These are phyloP conservation scores for Alternaria sp. DNA, from an alignment of 2,329 filamentous ascomycete species.

Conservation along the genomic window DNA sequence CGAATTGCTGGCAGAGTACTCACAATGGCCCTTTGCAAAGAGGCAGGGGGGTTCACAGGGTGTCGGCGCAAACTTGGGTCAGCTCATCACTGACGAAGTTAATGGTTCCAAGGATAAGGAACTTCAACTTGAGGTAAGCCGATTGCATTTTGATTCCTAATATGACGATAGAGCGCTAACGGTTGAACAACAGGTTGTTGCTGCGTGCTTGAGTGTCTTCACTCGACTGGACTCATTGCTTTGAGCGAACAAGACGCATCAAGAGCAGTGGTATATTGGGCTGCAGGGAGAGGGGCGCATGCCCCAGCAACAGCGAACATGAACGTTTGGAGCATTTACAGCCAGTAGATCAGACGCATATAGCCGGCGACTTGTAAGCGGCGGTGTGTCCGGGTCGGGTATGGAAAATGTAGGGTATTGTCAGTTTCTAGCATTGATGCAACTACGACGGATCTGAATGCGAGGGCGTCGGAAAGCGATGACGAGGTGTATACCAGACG, in stretches of 20 bases:
- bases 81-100: constrained; percentile 86
- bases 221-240: constrained; percentile 95
- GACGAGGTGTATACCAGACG: constrained; percentile 10
- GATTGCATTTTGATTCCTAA: not conserved
- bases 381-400: constrained; percentile 10
- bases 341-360: constrained; percentile 16
- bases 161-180: constrained; percentile 30
- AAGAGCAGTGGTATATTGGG: not conserved
- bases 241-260: constrained; percentile 55
- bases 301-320: constrained; percentile 17
- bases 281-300: constrained; percentile 4
- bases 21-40: constrained; percentile 94
- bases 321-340: constrained; percentile 13
- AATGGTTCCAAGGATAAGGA: constrained; percentile 90
- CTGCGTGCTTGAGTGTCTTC: constrained; percentile 96
- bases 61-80: constrained; percentile 90
- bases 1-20: constrained; percentile 93
- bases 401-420: constrained; percentile 24
- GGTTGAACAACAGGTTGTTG: constrained; percentile 68
- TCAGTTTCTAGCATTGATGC: constrained; percentile 41
- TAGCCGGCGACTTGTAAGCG: constrained; percentile 15
- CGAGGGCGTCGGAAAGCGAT: constrained; percentile 33
- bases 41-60: constrained; percentile 78
- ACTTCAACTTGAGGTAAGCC: constrained; percentile 86
- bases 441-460: constrained; percentile 30